Conservation (phyloP, 108 stramenopile species). For the Pseudonitzschia multistriata region DNA sequence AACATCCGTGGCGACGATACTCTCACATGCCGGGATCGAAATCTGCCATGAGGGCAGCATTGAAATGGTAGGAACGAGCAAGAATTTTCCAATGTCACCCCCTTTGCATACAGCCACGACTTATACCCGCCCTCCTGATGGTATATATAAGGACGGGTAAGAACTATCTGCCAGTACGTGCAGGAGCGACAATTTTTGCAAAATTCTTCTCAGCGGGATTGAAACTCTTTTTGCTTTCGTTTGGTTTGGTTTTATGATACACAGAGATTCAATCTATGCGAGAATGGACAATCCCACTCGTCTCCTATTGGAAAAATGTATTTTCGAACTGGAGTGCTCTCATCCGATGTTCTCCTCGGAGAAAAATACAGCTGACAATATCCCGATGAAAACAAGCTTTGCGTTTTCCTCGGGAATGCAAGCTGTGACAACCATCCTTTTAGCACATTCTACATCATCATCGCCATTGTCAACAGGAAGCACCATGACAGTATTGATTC, state of each 20-base stretch:
- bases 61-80: neutral
- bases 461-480: neutral
- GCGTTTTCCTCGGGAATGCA: constrained; percentile 82
- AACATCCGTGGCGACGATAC: constrained; percentile 27
- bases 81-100: constrained; percentile 73
- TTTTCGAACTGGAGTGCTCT: constrained; percentile 57
- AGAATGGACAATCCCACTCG: constrained; percentile 82
- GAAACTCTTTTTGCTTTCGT: neutral
- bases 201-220: neutral
- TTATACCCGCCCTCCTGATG: constrained; percentile 70
- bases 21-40: constrained; percentile 65
- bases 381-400: neutral
- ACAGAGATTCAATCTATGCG: constrained; percentile 53
- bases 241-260: neutral
- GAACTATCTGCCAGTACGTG: neutral
- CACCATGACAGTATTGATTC: constrained; percentile 56
- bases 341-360: neutral
- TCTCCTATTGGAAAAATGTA: constrained; percentile 53
- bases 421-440: constrained; percentile 67
- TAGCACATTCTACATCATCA: constrained; percentile 48
- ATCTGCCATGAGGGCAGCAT: no score
- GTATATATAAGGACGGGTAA: constrained; percentile 47
- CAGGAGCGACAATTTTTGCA: neutral
- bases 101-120: constrained; percentile 76
- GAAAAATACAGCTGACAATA: neutral